phyloP scores from a whole-genome alignment of 345 rosid genomes.

The Brassica incana region DNA sequence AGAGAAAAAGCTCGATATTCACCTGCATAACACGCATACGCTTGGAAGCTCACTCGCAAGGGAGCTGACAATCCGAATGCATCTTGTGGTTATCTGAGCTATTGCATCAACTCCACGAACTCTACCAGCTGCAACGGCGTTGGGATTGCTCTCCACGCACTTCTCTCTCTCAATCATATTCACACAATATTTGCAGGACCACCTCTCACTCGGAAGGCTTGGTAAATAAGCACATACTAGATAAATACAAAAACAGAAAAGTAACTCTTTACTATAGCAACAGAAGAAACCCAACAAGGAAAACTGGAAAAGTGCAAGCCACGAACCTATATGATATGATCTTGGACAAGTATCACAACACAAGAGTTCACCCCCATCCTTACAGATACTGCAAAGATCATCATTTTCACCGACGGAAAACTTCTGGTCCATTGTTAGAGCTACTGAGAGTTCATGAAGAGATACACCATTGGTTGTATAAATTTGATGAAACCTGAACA shows the following conservation, averaged over 20 bases:
- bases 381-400: constrained; percentile 80
- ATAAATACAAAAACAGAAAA: background rate
- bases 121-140: constrained; percentile 92
- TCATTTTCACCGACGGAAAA: constrained; percentile 68
- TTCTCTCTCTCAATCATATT: constrained; percentile 63
- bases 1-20: constrained; percentile 6
- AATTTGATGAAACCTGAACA: constrained; percentile 77
- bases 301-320: background rate
- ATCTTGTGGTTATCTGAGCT: constrained; percentile 75
- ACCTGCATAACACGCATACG: constrained; percentile 96
- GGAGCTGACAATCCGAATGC: constrained; percentile 80
- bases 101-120: constrained; percentile 88
- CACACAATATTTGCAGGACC: constrained; percentile 83
- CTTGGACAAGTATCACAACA: constrained; percentile 98
- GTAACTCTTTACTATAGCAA: background rate
- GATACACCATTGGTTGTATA: constrained; percentile 98
- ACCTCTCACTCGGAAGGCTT: constrained; percentile 59
- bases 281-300: constrained; percentile 12
- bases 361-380: constrained; percentile 82
- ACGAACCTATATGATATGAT: constrained; percentile 80
- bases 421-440: constrained; percentile 55
- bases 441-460: constrained; percentile 85
- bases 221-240: constrained; percentile 46
- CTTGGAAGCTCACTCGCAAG: constrained; percentile 58
- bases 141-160: constrained; percentile 64